phyloP scores from a whole-genome alignment of 345 rosid genomes.

The Arabidopsis arenosa region DNA sequence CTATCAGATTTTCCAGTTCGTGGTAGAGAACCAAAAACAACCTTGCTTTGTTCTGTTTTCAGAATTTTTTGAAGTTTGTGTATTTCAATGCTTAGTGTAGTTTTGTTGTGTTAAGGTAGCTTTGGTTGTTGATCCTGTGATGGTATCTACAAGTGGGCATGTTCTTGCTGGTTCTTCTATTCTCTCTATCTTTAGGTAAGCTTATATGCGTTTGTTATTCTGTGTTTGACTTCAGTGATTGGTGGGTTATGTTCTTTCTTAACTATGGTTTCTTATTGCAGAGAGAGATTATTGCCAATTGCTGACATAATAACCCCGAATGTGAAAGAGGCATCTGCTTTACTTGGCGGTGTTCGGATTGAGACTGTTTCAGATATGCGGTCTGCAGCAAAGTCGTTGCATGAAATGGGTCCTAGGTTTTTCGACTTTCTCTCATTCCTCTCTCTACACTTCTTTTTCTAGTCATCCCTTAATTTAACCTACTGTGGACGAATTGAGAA shows the following conservation, averaged over 20 bases:
- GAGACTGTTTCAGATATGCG: conserved; percentile 77
- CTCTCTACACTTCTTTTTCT: neutral
- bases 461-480: neutral
- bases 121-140: conserved; percentile 96
- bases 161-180: conserved; percentile 81
- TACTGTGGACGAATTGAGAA: neutral
- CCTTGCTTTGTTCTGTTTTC: conserved; percentile 13
- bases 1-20: conserved; percentile 65
- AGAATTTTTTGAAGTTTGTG: neutral
- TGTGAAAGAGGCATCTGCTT: conserved; percentile 87
- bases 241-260: neutral
- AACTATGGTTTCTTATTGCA: conserved; percentile 47
- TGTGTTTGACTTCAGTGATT: neutral
- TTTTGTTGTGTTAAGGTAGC: conserved; percentile 62
- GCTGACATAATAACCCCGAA: conserved; percentile 92
- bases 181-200: conserved; percentile 70
- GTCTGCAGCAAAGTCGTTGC: conserved; percentile 72
- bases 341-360: conserved; percentile 68
- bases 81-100: conserved; percentile 12
- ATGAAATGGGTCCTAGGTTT: conserved; percentile 85
- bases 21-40: conserved; percentile 51
- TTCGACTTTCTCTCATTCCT: conserved; percentile 29
- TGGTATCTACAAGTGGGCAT: conserved; percentile 97
- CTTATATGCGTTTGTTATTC: neutral
- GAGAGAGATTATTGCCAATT: conserved; percentile 82